These are phyloP conservation scores for Comarum palustre DNA, from an alignment of 306 rosid species.

Conservation along the genomic window DNA sequence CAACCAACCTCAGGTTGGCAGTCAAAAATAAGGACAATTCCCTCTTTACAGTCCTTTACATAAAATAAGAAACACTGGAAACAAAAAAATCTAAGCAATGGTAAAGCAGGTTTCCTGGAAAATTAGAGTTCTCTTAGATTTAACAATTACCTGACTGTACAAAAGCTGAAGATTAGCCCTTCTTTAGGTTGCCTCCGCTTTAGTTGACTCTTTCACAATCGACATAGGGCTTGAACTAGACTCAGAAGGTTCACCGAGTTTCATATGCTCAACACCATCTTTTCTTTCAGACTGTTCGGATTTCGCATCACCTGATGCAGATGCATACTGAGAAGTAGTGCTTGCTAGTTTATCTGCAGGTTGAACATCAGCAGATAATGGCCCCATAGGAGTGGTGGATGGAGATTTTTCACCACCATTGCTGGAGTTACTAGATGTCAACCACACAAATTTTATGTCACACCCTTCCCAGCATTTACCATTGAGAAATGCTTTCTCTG, in stretches of 20 bases:
- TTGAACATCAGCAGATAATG: constrained; percentile 34
- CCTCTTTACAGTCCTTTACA: constrained; percentile 55
- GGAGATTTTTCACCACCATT: constrained; percentile 46
- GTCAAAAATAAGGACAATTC: constrained; percentile 52
- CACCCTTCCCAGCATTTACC: constrained; percentile 79
- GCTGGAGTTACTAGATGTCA: constrained; percentile 42
- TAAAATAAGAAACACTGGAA: constrained; percentile 39
- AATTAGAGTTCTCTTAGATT: constrained; percentile 45
- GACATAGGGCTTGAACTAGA: constrained; percentile 34
- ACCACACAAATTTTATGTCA: constrained; percentile 60
- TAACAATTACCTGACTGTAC: constrained; percentile 82
- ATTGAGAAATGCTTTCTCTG: constrained; percentile 62
- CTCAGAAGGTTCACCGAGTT: constrained; percentile 42
- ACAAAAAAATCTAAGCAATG: constrained; percentile 41
- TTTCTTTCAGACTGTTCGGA: constrained; percentile 31
- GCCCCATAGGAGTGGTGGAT: constrained; percentile 44
- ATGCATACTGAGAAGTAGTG: constrained; percentile 33
- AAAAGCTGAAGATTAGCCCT: constrained; percentile 48
- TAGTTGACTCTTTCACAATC: constrained; percentile 49
- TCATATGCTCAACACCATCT: constrained; percentile 35
- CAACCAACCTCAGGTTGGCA: constrained; percentile 43
- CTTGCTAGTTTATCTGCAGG: constrained; percentile 32
- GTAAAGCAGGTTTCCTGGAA: constrained; percentile 42
- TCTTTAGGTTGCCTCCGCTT: constrained; percentile 43
- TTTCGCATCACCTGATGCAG: constrained; percentile 40